phyloP scores from a whole-genome alignment of 1,139 yeast species.

The Pichia sp. region DNA sequence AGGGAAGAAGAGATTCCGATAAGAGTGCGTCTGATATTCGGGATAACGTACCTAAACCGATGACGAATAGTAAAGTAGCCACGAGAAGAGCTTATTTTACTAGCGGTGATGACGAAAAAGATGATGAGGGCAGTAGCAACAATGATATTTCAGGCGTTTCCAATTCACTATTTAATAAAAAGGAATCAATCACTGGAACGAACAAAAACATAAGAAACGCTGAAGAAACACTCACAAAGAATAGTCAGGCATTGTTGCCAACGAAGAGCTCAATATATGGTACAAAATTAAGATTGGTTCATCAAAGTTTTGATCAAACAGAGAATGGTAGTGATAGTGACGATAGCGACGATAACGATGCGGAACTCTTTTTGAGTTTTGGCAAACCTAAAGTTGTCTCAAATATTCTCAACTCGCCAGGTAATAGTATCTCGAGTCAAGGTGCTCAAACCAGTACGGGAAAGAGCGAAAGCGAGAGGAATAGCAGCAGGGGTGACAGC shows the following conservation, averaged over 20 bases:
- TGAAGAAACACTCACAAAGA: not conserved
- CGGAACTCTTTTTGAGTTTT: conserved; percentile 17
- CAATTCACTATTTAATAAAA: not conserved
- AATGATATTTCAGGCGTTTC: not conserved
- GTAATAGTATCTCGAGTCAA: not conserved
- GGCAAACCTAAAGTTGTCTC: conserved; percentile 2
- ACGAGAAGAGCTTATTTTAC: conserved; percentile 12
- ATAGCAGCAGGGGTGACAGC: not conserved
- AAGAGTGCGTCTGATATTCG: not conserved
- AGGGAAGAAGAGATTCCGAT: conserved; percentile 10
- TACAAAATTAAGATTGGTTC: conserved; percentile 14
- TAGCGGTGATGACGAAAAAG: conserved; percentile 12
- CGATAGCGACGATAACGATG: conserved; percentile 4
- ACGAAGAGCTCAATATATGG: conserved; percentile 19
- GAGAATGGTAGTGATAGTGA: conserved; percentile 8
- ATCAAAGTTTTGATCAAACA: not conserved
- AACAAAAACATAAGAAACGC: not conserved
- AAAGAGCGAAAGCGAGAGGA: not conserved
- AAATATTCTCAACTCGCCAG: not conserved
- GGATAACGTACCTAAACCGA: not conserved
- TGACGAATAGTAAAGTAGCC: not conserved
- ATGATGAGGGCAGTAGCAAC: conserved; percentile 1
- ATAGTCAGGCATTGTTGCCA: not conserved
- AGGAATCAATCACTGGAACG: too few species aligned
- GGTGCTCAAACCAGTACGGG: not conserved